These are phyloP conservation scores for Keithomyces neogunnii DNA, from an alignment of 2,329 filamentous ascomycete species.

Conservation along the genomic window DNA sequence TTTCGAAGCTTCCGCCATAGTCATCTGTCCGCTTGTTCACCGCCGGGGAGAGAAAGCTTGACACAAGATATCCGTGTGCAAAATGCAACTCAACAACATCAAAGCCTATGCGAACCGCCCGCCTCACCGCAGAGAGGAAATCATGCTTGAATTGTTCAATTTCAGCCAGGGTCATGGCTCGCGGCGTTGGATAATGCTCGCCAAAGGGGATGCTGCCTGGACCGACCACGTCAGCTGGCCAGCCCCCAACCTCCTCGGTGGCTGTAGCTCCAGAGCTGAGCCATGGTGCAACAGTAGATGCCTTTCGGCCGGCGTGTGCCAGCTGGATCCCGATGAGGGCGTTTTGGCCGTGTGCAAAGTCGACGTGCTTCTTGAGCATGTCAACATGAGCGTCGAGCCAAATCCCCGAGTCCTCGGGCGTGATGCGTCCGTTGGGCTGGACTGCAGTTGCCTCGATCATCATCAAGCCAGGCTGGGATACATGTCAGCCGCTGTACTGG, in stretches of 20 bases:
- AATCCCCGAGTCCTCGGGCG: conserved; percentile 57
- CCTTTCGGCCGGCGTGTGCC: conserved; percentile 63
- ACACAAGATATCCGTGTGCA: conserved; percentile 71
- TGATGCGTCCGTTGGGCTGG: conserved; percentile 60
- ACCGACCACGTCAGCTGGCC: conserved; percentile 42
- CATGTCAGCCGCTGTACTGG: not conserved
- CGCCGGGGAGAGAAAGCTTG: conserved; percentile 59
- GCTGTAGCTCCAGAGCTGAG: conserved; percentile 50
- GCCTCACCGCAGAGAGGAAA: conserved; percentile 44
- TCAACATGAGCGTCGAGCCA: conserved; percentile 66
- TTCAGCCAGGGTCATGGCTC: conserved; percentile 55
- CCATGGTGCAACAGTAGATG: conserved; percentile 49
- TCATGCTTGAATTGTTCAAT: conserved; percentile 56
- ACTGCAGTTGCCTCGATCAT: conserved; percentile 65
- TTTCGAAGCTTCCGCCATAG: conserved; percentile 64
- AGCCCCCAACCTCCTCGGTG: conserved; percentile 38
- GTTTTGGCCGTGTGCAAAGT: conserved; percentile 48
- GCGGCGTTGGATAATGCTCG: conserved; percentile 49
- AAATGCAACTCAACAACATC: conserved; percentile 66
- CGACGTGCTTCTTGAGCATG: conserved; percentile 46
- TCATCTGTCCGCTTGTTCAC: conserved; percentile 61
- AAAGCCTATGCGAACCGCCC: conserved; percentile 56
- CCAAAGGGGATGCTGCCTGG: conserved; percentile 45
- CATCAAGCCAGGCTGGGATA: conserved; percentile 43
- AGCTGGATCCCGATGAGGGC: conserved; percentile 66